Conservation (phyloP, 1,284 basidiomycete genomes). For the Trichosporon coremiiforme region DNA sequence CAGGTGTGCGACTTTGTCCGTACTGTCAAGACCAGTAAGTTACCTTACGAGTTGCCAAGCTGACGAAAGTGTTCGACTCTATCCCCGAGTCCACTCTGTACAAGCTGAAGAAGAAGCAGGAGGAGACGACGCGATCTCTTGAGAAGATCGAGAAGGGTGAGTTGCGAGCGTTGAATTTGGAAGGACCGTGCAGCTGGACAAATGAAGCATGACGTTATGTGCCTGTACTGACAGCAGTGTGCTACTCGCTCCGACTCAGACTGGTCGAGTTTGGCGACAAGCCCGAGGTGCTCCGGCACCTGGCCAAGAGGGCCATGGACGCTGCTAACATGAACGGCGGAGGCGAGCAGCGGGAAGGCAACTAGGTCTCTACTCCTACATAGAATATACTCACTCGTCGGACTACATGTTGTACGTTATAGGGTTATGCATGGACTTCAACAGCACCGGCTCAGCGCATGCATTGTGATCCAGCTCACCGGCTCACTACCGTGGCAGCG, state of each 20-base stretch:
- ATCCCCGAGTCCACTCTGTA: slow-evolving; percentile 40
- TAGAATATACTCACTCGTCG: slow-evolving; percentile 11
- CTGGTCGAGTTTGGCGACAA: slow-evolving; percentile 55
- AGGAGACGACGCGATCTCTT: slow-evolving; percentile 78
- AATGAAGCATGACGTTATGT: no score
- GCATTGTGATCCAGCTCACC: neutral
- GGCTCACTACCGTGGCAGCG: neutral
- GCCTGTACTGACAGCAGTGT: slow-evolving; percentile 40
- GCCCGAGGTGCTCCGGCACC: slow-evolving; percentile 52
- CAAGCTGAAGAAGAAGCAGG: slow-evolving; percentile 81
- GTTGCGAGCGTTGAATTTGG: slow-evolving; percentile 33
- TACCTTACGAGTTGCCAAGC: neutral
- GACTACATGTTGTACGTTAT: slow-evolving; percentile 21
- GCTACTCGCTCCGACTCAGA: slow-evolving; percentile 54
- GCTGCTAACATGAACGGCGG: slow-evolving; percentile 41
- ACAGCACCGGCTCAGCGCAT: neutral
- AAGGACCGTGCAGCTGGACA: neutral
- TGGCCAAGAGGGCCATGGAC: slow-evolving; percentile 55
- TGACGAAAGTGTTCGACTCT: slow-evolving; percentile 44
- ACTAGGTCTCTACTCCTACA: neutral
- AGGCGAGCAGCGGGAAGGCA: slow-evolving; percentile 19
- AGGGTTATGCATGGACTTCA: slow-evolving; percentile 12
- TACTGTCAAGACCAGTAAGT: slow-evolving; percentile 72
- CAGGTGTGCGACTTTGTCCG: slow-evolving; percentile 76
- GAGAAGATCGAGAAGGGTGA: slow-evolving; percentile 92